These are phyloP conservation scores for Metschnikowia lunata DNA, from an alignment of 805 yeast species.

Conservation along the genomic window DNA sequence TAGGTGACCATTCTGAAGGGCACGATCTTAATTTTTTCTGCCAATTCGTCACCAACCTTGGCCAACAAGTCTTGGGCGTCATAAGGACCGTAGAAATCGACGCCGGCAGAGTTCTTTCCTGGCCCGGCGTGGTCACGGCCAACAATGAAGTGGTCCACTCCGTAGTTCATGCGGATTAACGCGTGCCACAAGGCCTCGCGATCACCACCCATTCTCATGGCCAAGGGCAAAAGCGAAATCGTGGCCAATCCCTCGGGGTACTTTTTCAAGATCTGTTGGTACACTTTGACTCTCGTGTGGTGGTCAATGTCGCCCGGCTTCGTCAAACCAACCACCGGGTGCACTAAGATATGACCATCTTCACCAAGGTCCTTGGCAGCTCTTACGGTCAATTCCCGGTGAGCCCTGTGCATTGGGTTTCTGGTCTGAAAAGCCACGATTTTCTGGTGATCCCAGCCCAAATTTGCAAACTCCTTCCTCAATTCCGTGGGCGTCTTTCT, in stretches of 20 bases:
- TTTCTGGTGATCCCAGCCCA: constrained; percentile 69
- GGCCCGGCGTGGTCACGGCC: constrained; percentile 99
- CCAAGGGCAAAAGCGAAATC: constrained; percentile 82
- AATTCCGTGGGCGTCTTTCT: constrained; percentile 90
- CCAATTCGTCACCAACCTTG: constrained; percentile 68
- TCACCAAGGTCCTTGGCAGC: constrained; percentile 93
- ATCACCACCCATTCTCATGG: constrained; percentile 99
- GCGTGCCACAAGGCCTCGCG: constrained; percentile 99
- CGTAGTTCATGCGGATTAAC: constrained; percentile 90
- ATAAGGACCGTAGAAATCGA: constrained; percentile 93
- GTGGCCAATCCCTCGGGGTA: constrained; percentile 94
- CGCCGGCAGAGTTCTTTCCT: constrained; percentile 81
- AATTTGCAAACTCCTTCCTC: constrained; percentile 73
- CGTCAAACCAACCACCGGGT: constrained; percentile 95
- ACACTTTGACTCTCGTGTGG: constrained; percentile 94
- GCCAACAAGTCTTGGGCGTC: constrained; percentile 92
- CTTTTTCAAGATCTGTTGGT: constrained; percentile 85
- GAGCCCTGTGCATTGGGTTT: constrained; percentile 99
- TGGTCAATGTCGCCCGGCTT: constrained; percentile 98
- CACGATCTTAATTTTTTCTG: constrained; percentile 68
- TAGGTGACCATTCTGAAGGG: constrained; percentile 97
- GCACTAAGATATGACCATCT: constrained; percentile 71
- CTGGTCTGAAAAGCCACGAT: constrained; percentile 97
- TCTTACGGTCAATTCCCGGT: constrained; percentile 90
- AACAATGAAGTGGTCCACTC: constrained; percentile 94